phyloP scores from a whole-genome alignment of 2,329 filamentous ascomycete genomes.

The Paecilomyces formosus region DNA sequence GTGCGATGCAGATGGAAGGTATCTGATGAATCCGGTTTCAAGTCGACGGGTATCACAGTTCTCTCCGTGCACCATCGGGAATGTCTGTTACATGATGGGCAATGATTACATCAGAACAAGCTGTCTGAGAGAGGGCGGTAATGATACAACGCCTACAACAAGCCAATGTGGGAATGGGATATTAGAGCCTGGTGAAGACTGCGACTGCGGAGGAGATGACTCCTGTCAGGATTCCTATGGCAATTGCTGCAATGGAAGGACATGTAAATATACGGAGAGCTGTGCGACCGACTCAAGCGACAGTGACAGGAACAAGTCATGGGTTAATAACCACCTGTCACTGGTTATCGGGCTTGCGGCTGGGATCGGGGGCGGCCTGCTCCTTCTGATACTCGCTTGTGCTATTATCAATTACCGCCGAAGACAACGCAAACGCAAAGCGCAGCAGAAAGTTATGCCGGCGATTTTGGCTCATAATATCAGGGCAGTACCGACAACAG shows the following conservation, averaged over 20 bases:
- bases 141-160: conserved; percentile 62
- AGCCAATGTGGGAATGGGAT: conserved; percentile 88
- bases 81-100: conserved; percentile 75
- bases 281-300: not conserved
- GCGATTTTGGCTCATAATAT: not conserved
- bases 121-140: conserved; percentile 72
- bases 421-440: not conserved
- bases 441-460: not conserved
- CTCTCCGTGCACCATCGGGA: conserved; percentile 77
- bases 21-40: conserved; percentile 49
- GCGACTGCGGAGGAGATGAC: conserved; percentile 71
- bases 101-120: conserved; percentile 60
- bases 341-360: not conserved
- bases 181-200: conserved; percentile 80
- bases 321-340: not conserved
- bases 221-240: not conserved
- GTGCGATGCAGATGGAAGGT: not conserved
- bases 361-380: not conserved
- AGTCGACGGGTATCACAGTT: conserved; percentile 62
- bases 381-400: not conserved
- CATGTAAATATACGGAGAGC: not conserved
- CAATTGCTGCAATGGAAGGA: not conserved
- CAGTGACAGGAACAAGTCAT: not conserved
- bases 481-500: not conserved
- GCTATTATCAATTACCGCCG: not conserved